Base-by-base conservation (phyloP, 495 filamentous ascomycete species). In the Aspergillus haitiensis region DNA sequence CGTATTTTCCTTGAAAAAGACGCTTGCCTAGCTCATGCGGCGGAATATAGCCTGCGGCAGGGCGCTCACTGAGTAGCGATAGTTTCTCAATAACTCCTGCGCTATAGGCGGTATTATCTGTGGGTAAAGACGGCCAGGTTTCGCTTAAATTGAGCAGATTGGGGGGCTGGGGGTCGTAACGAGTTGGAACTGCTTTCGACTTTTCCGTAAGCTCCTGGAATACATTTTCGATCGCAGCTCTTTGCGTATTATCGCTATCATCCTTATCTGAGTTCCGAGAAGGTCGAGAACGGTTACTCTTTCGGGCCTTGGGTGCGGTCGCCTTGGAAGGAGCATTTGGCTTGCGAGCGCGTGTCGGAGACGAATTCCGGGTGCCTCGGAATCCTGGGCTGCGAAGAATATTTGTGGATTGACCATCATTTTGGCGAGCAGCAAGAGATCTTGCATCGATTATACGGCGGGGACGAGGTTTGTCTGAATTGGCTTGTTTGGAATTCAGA, bases 51-150 rank as follows among this genome's bases (percentile, higher is more conserved):
- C 75, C 78, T 63, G 74, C 70, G 6, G 74, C 61, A 50, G 64
- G 70, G 18, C 78, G 75, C 13, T 68, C 71, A 48, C 74, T 71
- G 12, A 75, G 34, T 15, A 44, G 67, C 3, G 68, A 66, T 12
- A 81, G 64, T 62, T 77, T 77, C 35, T 76, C 75, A 11, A 72
- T 44, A 33, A 79, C 63, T 9, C 72, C 68, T 40, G 69, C 72
- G 3, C 67, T 67, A 13, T 61, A 64, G 1, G 65, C 68, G n/a
- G 68, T 66, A 4, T 48, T 36, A 39, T 69, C 67, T 0, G 68
- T 72, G 6, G 78, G 76, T 8, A 81, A 58, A 42, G 74, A 70
- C 42, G 78, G 78, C 78, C 76, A 79, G 0, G 75, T 80, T 44
- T 75, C 67, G 48, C 65, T 68, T 51, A 80, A 49, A 35, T 64